These are phyloP conservation scores for Xylariales sp. DNA, from an alignment of 2,329 filamentous ascomycete genomes.

Conservation along the genomic window DNA sequence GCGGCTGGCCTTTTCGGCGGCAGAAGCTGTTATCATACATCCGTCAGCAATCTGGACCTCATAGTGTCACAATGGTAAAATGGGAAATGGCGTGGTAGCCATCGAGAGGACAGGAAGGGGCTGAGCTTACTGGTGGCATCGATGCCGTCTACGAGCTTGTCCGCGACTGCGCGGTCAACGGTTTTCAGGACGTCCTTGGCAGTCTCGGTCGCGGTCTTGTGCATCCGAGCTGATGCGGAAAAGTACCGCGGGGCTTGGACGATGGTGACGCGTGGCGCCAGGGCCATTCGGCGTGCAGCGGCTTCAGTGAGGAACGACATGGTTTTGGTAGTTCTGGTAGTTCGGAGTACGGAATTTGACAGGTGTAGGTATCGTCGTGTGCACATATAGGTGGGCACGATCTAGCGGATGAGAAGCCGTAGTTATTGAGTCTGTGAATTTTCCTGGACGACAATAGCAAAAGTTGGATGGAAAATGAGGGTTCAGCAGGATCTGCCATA, in stretches of 20 bases:
- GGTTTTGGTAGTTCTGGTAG: slow-evolving; percentile 9
- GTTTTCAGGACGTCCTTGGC: slow-evolving; percentile 57
- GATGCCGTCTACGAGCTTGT: slow-evolving; percentile 59
- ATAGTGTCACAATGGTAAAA: background rate
- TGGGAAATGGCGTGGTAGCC: background rate
- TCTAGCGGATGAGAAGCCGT: no score
- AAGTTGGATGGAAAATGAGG: no score
- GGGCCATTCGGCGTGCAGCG: slow-evolving; percentile 37
- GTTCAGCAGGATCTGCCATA: no score
- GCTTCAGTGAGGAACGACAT: slow-evolving; percentile 53
- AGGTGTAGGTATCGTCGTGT: no score
- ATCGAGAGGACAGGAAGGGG: background rate
- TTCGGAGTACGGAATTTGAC: no score
- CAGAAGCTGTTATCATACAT: slow-evolving; percentile 22
- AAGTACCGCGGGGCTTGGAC: slow-evolving; percentile 43
- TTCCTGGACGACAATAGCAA: no score
- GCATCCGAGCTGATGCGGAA: slow-evolving; percentile 37
- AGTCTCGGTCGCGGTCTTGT: slow-evolving; percentile 47
- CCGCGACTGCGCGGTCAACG: slow-evolving; percentile 55
- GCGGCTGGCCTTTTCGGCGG: slow-evolving; percentile 44
- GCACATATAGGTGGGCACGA: no score
- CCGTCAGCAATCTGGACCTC: slow-evolving; percentile 10
- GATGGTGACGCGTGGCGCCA: slow-evolving; percentile 29
- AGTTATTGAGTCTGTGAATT: no score
- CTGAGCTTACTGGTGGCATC: slow-evolving; percentile 48